phyloP scores from a whole-genome alignment of 2,329 filamentous ascomycete genomes.

The Ophiostoma quercus region DNA sequence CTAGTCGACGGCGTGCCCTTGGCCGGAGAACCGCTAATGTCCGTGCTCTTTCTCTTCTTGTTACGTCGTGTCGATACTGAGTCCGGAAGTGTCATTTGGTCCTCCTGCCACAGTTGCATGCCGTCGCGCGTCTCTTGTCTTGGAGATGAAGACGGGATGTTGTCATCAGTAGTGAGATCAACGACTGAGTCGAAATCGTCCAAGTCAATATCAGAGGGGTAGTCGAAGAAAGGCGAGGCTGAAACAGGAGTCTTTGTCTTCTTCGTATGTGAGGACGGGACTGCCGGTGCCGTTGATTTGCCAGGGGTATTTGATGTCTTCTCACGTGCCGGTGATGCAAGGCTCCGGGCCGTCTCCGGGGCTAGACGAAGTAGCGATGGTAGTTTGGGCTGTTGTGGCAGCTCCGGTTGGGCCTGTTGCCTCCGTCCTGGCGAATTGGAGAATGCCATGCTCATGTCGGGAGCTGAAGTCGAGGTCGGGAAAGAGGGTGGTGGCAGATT shows the following conservation, averaged over 20 bases:
- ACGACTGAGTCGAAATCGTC: constrained; percentile 32
- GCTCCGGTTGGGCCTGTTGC: constrained; percentile 22
- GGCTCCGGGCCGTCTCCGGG: constrained; percentile 32
- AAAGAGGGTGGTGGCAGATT: constrained; percentile 14
- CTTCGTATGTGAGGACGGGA: constrained; percentile 16
- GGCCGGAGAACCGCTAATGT: constrained; percentile 34
- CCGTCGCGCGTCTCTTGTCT: constrained; percentile 31
- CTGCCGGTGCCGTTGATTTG: constrained; percentile 8
- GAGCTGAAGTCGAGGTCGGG: not conserved
- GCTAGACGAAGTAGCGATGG: constrained; percentile 3
- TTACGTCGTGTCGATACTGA: constrained; percentile 36
- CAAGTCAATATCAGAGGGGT: constrained; percentile 30
- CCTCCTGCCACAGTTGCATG: constrained; percentile 42
- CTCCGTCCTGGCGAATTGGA: constrained; percentile 28
- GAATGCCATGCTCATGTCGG: constrained; percentile 15
- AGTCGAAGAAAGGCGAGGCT: constrained; percentile 31
- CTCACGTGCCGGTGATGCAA: constrained; percentile 22
- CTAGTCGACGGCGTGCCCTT: constrained; percentile 8
- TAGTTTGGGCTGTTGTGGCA: constrained; percentile 35
- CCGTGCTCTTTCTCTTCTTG: constrained; percentile 51
- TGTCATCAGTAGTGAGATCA: constrained; percentile 35
- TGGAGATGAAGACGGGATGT: constrained; percentile 26
- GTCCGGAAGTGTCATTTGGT: constrained; percentile 38
- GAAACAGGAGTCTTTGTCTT: constrained; percentile 29
- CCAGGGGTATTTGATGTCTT: constrained; percentile 16